phyloP scores from a whole-genome alignment of 441 rosid genomes.

The Theobroma grandiflorum region DNA sequence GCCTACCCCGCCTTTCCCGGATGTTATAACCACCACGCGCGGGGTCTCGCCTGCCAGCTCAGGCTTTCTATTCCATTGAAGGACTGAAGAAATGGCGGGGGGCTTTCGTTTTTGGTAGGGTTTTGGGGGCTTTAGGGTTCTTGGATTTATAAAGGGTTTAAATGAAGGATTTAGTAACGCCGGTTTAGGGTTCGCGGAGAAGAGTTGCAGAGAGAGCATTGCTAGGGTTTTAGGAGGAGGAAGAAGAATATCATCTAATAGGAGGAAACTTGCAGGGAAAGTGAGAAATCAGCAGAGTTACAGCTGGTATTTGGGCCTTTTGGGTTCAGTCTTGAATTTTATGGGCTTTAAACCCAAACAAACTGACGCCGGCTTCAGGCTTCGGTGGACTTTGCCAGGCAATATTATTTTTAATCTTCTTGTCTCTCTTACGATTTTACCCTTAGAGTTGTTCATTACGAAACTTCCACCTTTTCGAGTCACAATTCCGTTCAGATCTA shows the following conservation, averaged over 20 bases:
- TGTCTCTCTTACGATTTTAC: not conserved
- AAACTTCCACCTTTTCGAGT: constrained; percentile 1
- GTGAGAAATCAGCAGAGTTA: not conserved
- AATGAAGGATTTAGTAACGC: not conserved
- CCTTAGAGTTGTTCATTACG: constrained; percentile 29
- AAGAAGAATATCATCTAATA: constrained; percentile 29
- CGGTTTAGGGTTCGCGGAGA: constrained; percentile 42
- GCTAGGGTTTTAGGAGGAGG: constrained; percentile 28
- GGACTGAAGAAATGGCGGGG: constrained; percentile 54
- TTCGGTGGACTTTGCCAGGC: not conserved
- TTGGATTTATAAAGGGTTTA: constrained; percentile 27
- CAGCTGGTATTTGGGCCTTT: not conserved
- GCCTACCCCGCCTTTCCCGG: constrained; percentile 97
- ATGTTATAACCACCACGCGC: constrained; percentile 93
- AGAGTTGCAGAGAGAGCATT: constrained; percentile 57
- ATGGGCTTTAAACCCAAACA: not conserved
- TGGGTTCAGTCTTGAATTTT: not conserved
- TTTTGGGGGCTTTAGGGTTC: constrained; percentile 36
- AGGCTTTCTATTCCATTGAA: constrained; percentile 91
- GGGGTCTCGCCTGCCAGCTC: constrained; percentile 91
- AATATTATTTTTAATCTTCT: not conserved
- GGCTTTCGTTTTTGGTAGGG: constrained; percentile 32
- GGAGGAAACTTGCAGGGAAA: not conserved
- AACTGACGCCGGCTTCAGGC: not conserved
- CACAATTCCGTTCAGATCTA: constrained; percentile 22